Evolutionary conservation across 2,329 filamentous ascomycete genomes (phyloP).

Genomic region (Pleomassaria siparia): DNA sequence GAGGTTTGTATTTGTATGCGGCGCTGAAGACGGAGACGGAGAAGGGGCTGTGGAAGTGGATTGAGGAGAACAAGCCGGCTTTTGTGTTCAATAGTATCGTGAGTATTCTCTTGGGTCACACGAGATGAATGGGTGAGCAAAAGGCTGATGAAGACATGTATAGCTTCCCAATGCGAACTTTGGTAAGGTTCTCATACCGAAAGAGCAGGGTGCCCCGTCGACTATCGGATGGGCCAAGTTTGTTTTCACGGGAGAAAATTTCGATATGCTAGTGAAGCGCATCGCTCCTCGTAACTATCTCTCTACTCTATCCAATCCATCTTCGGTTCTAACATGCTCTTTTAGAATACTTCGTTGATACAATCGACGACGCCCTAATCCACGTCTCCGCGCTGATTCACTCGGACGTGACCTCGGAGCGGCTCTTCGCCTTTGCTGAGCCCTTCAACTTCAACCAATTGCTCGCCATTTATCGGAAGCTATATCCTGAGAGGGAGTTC

Average conservation of each 20-base stretch:
- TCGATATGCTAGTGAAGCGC: slow-evolving; percentile 51
- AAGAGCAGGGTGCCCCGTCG: slow-evolving; percentile 35
- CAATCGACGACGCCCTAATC: slow-evolving; percentile 45
- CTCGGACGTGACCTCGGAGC: slow-evolving; percentile 49
- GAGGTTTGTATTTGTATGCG: slow-evolving; percentile 42
- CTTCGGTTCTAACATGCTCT: slow-evolving; percentile 3
- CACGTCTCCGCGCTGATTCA: slow-evolving; percentile 57
- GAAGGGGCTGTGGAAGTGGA: slow-evolving; percentile 50
- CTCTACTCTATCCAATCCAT: background rate
- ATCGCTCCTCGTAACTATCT: slow-evolving; percentile 14
- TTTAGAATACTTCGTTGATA: slow-evolving; percentile 28
- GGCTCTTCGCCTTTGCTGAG: slow-evolving; percentile 57
- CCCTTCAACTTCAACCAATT: slow-evolving; percentile 52
- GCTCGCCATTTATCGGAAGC: slow-evolving; percentile 40
- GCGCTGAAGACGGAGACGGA: slow-evolving; percentile 53
- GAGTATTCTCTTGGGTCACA: slow-evolving; percentile 3
- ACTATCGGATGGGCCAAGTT: slow-evolving; percentile 28
- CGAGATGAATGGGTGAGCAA: background rate
- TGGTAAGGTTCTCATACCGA: slow-evolving; percentile 37
- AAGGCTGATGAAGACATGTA: background rate
- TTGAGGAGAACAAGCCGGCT: slow-evolving; percentile 45
- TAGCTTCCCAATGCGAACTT: slow-evolving; percentile 41
- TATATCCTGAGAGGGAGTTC: slow-evolving; percentile 45
- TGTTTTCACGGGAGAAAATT: slow-evolving; percentile 33
- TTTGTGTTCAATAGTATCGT: slow-evolving; percentile 49